Base-by-base conservation (phyloP, 345 rosid genomes). In the Eucalyptus curtisii region DNA sequence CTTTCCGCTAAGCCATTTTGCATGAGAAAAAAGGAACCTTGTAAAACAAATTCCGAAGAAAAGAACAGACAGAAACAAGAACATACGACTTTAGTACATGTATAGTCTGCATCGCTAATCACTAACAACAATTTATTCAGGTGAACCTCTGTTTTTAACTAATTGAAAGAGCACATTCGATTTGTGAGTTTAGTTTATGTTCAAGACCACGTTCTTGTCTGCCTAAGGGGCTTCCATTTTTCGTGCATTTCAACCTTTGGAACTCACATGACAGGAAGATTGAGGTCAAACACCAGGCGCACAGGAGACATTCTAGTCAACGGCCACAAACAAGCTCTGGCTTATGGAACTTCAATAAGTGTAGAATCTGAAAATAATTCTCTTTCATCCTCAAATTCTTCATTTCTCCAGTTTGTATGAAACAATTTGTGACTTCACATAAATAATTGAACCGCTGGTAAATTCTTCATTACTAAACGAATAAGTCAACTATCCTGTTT, bases 301-400 rank as follows among this genome's bases (percentile, higher is more conserved):
- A 84, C 90, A 8, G 95, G 96, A n/a, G 90, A 91, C 12, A 92
- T 94, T 88, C 87, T 93, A 15, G 88, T 95, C 89, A 95, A 95
- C 49, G 96, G 95, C 44, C 93, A 86, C 13, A 88, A 90, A 86
- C 88, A 90, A 71, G 88, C 91, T 9, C 85, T 94, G 50, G 95
- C 95, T 48, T 94, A 90, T 57, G 96, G 96, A 90, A 93, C 95
- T 33, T 92, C 95, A 80, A 95, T 94, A 89, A 71, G 82, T 71
- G 82, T 37, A 71, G 82, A 19, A 71, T 71, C 45, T 71, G 45
- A 71, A 71, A 37, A 10, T 71, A 20, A 2, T 71, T 37, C 27
- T 37, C 82, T 20, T 71, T 37, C 82, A 10, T 71, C 81, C 45
- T 71, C 25, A 71, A 71, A 19, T 33, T 4, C 44, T 71, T 71